Percentiles rank a stretch among this genome's conserved stretches.
phyloP scores from a whole-genome alignment of 352 stramenopile species.

The Globisporangium spiculum region DNA sequence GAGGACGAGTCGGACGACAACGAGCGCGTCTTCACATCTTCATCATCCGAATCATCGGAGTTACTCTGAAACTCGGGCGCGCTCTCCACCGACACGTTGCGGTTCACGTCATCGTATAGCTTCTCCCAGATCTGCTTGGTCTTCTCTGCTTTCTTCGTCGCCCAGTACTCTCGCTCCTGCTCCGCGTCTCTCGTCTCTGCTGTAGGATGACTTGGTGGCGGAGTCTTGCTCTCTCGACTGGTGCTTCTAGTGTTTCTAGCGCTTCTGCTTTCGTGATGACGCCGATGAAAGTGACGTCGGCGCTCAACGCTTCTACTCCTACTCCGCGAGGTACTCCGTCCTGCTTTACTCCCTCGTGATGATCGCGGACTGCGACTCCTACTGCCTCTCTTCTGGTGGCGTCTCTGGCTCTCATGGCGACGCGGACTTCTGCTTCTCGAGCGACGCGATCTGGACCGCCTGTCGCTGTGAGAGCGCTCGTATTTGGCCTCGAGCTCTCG shows the following conservation, averaged over 20 bases:
- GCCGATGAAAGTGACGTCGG: neutral
- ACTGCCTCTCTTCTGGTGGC: conserved; percentile 13
- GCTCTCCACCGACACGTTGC: conserved; percentile 46
- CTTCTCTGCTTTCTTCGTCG: conserved; percentile 52
- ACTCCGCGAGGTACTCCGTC: conserved; percentile 16
- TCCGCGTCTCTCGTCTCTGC: neutral
- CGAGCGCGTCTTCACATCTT: conserved; percentile 28
- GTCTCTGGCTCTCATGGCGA: conserved; percentile 9
- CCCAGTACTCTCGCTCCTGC: conserved; percentile 54
- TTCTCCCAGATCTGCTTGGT: conserved; percentile 53
- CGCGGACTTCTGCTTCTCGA: conserved; percentile 5
- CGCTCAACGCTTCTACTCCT: conserved; percentile 20
- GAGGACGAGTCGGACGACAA: conserved; percentile 7
- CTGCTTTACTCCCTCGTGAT: conserved; percentile 8
- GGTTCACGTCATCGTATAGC: conserved; percentile 25
- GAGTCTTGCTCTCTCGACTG: neutral
- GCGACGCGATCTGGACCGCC: neutral
- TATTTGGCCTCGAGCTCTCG: conserved; percentile 35
- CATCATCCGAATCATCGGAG: conserved; percentile 41
- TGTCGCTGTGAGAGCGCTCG: neutral
- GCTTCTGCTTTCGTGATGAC: neutral
- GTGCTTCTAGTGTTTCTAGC: neutral
- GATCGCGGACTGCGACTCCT: conserved; percentile 23
- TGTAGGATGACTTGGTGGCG: neutral
- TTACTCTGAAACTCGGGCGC: conserved; percentile 39